These are phyloP conservation scores for Ceriops tagal DNA, from an alignment of 345 rosid genomes.

Conservation along the genomic window DNA sequence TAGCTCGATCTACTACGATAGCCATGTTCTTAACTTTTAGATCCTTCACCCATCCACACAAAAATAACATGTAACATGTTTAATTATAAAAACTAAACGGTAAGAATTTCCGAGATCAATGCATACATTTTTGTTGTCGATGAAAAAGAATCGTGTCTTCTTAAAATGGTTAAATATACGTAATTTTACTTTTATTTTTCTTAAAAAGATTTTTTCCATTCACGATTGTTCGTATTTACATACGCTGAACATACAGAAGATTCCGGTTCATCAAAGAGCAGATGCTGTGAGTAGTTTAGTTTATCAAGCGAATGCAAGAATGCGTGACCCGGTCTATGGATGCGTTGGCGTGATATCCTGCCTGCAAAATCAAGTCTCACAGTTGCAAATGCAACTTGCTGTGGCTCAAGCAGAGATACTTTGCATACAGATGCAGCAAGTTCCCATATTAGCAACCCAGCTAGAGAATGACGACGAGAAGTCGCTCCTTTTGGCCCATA, in stretches of 20 bases:
- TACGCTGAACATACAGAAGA: constrained; percentile 39
- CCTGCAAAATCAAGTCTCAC: constrained; percentile 74
- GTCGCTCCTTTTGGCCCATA: constrained; percentile 34
- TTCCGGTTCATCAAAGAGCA: constrained; percentile 68
- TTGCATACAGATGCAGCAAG: constrained; percentile 74
- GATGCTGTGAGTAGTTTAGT: constrained; percentile 81
- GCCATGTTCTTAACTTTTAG: no score
- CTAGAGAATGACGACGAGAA: constrained; percentile 36
- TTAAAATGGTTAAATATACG: no score
- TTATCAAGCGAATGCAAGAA: constrained; percentile 76
- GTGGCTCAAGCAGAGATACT: constrained; percentile 77
- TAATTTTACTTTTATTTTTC: no score
- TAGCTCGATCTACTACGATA: no score
- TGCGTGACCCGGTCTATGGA: constrained; percentile 80
- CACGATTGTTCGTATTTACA: constrained; percentile 39
- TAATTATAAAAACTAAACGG: no score
- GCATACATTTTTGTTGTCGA: no score
- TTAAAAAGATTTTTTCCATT: constrained; percentile 51
- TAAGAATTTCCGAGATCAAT: no score
- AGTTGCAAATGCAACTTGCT: constrained; percentile 76
- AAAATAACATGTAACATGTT: no score
- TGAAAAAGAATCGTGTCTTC: no score
- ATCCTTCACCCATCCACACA: no score
- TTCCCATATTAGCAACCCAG: constrained; percentile 34
- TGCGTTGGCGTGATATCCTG: constrained; percentile 80